phyloP scores from a whole-genome alignment of 2,329 filamentous ascomycete species.

The Pseudogymnoascus sp. region DNA sequence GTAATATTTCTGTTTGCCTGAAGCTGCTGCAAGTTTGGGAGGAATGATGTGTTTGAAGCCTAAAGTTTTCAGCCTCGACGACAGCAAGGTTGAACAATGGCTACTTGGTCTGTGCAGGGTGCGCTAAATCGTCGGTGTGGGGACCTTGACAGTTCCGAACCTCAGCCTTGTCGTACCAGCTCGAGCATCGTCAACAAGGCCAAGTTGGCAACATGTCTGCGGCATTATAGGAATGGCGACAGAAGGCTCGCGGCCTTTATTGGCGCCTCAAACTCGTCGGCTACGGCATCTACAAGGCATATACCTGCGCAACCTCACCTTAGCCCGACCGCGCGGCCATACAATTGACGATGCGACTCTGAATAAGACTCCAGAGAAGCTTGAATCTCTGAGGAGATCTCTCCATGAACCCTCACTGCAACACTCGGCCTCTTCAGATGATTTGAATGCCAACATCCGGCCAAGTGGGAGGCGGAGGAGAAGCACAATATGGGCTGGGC shows the following conservation, averaged over 20 bases:
- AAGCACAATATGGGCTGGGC: constrained; percentile 54
- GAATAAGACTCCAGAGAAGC: constrained; percentile 56
- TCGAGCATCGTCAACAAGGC: constrained; percentile 1
- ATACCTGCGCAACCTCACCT: constrained; percentile 75
- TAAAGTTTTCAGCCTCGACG: constrained; percentile 4
- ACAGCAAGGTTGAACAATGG: constrained; percentile 6
- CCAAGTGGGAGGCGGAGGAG: constrained; percentile 42
- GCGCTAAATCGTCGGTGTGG: neutral
- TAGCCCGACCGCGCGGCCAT: constrained; percentile 46
- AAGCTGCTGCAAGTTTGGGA: neutral
- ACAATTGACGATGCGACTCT: constrained; percentile 72
- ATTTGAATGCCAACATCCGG: constrained; percentile 30
- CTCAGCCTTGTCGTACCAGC: constrained; percentile 8
- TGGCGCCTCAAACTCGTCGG: constrained; percentile 70
- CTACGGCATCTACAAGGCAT: constrained; percentile 81
- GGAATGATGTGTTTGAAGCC: neutral
- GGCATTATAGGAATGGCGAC: constrained; percentile 19
- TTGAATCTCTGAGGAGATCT: constrained; percentile 31
- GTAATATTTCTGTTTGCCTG: constrained; percentile 1
- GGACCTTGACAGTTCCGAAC: neutral
- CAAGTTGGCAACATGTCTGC: constrained; percentile 2
- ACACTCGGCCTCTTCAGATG: constrained; percentile 47
- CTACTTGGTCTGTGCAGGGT: constrained; percentile 4
- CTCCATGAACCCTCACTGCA: constrained; percentile 43
- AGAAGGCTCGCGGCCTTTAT: constrained; percentile 34